Evolutionary conservation across 495 filamentous ascomycete genomes (phyloP), one percentile per base, ranked within the genome.

Genomic region (Tuber indicum): DNA sequence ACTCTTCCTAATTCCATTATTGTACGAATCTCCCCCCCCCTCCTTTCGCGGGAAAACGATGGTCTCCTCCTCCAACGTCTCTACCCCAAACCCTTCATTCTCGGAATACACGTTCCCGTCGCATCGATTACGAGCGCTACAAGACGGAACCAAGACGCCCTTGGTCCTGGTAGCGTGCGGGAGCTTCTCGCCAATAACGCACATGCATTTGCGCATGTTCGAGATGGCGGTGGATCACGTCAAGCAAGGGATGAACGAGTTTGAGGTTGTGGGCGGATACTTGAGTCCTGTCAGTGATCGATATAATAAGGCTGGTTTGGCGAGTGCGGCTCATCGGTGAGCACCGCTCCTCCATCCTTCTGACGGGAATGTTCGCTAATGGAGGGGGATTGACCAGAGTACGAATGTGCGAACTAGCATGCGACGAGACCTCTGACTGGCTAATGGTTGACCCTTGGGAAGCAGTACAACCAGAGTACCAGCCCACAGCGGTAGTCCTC

Each of bases 171-270:
- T 98, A 39, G 92, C 93, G 41, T 97, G 94, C 84, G 95, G 95
- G 46, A 94, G 92, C 70, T 98, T 97, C 86, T 93, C 90, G 74
- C 94, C 93, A 23, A 90, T 92, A 77, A 97, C 93, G 23, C 94
- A 91, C 85, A 89, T 97, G 46, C 93, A 97, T 83, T 87, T 97
- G 74, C 92, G 93, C 83, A 95, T 97, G 94, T 97, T 97, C 83
- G 94, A 96, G 80, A 93, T 95, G 91, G 93, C 93, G 2, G 88
- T 89, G 82, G 92, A 95, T 86, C 92, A 91, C 84, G 91, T 90
- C 80, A 90, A 90, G 77, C 78, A 81, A 52, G 77, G 77, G 83
- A 85, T 86, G 84, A 92, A 90, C 85, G 87, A 93, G 52, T 97
- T 90, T 83, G 94, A 98, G 84, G 88, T 98, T 43, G 86, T 97